phyloP scores from a whole-genome alignment of 192 early-diverging fungal species.

The Chytriomyces sp. region DNA sequence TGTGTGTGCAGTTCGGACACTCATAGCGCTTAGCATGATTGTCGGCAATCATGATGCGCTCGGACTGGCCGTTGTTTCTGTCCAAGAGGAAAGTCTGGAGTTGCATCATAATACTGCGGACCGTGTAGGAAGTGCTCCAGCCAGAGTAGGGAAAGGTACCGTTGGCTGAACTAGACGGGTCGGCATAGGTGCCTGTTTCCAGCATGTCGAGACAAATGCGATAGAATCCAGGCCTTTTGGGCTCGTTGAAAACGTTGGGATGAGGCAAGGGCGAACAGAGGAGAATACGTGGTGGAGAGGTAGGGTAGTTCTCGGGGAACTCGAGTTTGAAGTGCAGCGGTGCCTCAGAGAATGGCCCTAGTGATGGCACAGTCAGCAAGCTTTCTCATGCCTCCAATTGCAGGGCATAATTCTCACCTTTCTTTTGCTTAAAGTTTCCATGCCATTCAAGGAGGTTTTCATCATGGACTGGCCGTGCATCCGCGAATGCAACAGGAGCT shows the following conservation, averaged over 20 bases:
- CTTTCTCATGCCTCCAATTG: no score
- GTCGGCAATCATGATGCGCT: neutral
- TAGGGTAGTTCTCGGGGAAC: conserved; percentile 15
- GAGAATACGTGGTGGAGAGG: neutral
- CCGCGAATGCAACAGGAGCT: neutral
- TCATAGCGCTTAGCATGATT: neutral
- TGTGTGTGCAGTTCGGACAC: conserved; percentile 17
- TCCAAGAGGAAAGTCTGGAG: conserved; percentile 24
- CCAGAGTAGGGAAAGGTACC: conserved; percentile 22
- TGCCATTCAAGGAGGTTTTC: conserved; percentile 18
- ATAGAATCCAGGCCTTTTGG: neutral
- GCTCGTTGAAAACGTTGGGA: neutral
- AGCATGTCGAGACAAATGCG: conserved; percentile 28
- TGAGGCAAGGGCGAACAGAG: conserved; percentile 17
- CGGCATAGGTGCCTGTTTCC: conserved; percentile 23
- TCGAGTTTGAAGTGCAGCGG: conserved; percentile 8
- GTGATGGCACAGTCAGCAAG: no score
- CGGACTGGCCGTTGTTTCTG: neutral
- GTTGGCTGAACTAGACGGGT: neutral
- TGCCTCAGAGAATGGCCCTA: neutral
- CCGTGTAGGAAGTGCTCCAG: conserved; percentile 18
- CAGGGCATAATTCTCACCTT: no score
- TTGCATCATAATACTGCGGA: conserved; percentile 23
- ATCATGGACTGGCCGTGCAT: neutral
- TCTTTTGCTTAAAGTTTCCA: conserved; percentile 1